These are phyloP conservation scores for Magnusiomyces clavatus DNA, from an alignment of 1,139 yeast genomes.

Conservation along the genomic window DNA sequence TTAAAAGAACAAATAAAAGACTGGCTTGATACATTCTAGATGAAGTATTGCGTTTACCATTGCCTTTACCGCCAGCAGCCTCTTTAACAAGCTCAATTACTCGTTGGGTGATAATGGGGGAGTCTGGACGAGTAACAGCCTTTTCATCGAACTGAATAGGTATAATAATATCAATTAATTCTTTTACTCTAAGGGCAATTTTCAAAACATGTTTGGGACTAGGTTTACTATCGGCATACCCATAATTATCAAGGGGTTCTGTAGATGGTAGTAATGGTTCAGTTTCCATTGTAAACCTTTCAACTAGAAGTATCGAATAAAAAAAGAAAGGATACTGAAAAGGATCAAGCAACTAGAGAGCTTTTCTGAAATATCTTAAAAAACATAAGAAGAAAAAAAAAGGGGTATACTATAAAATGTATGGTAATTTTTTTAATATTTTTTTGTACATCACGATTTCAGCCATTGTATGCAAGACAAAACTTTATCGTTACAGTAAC, in stretches of 20 bases:
- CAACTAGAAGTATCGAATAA: no score
- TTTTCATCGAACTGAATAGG: constrained; percentile 52
- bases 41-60: constrained; percentile 49
- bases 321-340: no score
- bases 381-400: background rate
- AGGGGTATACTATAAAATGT: background rate
- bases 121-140: constrained; percentile 48
- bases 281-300: background rate
- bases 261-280: background rate
- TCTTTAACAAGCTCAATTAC: constrained; percentile 53
- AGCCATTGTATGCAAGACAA: no score
- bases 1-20: constrained; percentile 59
- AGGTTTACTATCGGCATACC: constrained; percentile 34
- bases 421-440: no score
- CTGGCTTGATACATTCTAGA: constrained; percentile 59
- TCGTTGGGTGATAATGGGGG: constrained; percentile 52
- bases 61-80: constrained; percentile 79
- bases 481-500: no score
- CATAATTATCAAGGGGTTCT: background rate
- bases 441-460: no score
- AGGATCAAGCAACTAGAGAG: background rate
- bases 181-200: constrained; percentile 65
- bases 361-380: background rate
- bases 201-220: constrained; percentile 64
- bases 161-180: constrained; percentile 59